A percentile compares a stretch with the other conserved stretches of the same genome.
phyloP scores from a whole-genome alignment of 768 basidiomycete species.

The Trametes cubensis region DNA sequence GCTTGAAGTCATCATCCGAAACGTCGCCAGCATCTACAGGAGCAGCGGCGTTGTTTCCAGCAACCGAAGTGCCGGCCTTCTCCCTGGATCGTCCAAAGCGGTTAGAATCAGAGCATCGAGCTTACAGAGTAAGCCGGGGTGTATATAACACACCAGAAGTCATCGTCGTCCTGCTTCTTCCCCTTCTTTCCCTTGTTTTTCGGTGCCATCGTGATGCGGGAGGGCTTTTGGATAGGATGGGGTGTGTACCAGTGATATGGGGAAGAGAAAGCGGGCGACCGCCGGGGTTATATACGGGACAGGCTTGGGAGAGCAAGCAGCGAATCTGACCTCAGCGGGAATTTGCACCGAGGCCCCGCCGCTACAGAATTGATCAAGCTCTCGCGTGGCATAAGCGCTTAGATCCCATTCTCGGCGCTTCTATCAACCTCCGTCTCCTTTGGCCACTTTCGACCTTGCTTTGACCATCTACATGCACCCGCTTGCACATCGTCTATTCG shows the following conservation, averaged over 20 bases:
- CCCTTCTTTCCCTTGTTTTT: conserved; percentile 87
- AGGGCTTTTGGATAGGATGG: background rate
- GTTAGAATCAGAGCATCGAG: conserved; percentile 15
- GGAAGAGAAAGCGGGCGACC: background rate
- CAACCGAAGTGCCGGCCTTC: conserved; percentile 60
- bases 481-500: too few species aligned
- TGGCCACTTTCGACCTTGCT: too few species aligned
- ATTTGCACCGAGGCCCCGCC: conserved; percentile 15
- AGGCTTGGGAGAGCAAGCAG: background rate
- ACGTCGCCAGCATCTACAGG: conserved; percentile 36
- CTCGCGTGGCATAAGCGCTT: conserved; percentile 11
- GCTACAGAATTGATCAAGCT: conserved; percentile 11
- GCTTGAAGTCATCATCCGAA: conserved; percentile 47
- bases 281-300: conserved; percentile 6
- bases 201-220: conserved; percentile 48
- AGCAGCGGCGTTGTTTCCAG: conserved; percentile 40
- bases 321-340: conserved; percentile 16
- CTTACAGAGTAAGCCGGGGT: conserved; percentile 20
- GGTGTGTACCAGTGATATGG: background rate
- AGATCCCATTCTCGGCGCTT: background rate
- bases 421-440: too few species aligned
- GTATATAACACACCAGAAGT: conserved; percentile 62
- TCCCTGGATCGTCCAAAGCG: conserved; percentile 48
- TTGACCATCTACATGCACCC: too few species aligned
- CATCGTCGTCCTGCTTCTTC: conserved; percentile 81